Evolutionary conservation across 1,139 yeast species (phyloP), one percentile per base, ranked within the genome.

Genomic region (Nakaseomyces delphensis): DNA sequence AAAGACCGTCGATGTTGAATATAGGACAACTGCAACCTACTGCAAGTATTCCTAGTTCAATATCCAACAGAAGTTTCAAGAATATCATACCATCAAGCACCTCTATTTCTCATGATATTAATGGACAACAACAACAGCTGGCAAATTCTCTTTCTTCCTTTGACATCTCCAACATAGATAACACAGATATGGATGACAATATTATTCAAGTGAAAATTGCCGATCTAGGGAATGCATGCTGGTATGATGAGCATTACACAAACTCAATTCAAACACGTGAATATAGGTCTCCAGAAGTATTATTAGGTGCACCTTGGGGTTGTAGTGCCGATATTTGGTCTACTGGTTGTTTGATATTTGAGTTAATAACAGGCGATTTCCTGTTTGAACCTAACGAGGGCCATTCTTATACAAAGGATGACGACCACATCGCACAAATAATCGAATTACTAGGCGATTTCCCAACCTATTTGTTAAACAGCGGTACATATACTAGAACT

Each of bases 251-350:
- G 29, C 89, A 81, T 56, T 79, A 76, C 57, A 79, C 87, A 8
- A 74, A 79, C 54, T 82, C 79, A 48, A 80, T 82, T 48, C 87
- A 82, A 60, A 82, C 91, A 1, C 65, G 91, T 43, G 89, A 81
- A 56, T 82, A 82, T 56, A 66, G 91, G 43, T 71, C 86, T 1
- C 89, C 89, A 1, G 91, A 82, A 55, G 75, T 77, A 2, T 41
- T 69, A 10, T 62, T 77, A 32, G 78, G 83, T 39, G 74, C 76
- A 31, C 65, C 70, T 18, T 82, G 89, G 89, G 87, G 87, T 1
- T 77, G 83, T 41, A 76, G 83, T 42, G 77, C 85, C 0, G 91
- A 82, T 61, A 65, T 81, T 36, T 82, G 91, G 91, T 78, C 85
- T 2, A 62, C 77, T 24, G 89, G 83, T 1, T 81, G 89, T 58